Base-by-base conservation (phyloP, 2,329 filamentous ascomycete species). In the Aaosphaeria pasadenensis region DNA sequence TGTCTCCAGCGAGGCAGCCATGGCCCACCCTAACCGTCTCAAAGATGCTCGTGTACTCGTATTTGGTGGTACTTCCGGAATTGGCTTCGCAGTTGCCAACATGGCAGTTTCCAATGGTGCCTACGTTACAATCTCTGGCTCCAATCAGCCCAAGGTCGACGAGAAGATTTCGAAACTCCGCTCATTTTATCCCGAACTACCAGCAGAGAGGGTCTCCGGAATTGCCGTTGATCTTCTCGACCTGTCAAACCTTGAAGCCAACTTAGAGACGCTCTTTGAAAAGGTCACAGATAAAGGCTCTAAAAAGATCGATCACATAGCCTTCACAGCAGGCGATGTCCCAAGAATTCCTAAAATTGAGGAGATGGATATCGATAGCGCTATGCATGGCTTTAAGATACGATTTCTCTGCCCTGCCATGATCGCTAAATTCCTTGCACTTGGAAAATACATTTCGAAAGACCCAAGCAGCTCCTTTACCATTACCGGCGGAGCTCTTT, bases 21-120 rank as follows among this genome's bases (percentile, higher is more conserved):
- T 24, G 17, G 17, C 17, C 17, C 17, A 40, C 4, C 7, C 39
- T 7, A 40, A 40, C 54, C 80, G 79, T 59, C 75, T 81, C 31
- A 52, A 65, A 7, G 65, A 62, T 53, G 62, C 68, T 30, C 74
- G 71, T 51, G 66, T 85, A 56, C 77, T 88, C 38, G 69, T 88
- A 59, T 74, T 87, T 42, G 85, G 85, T 40, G 85, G 83, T 38
- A 80, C 81, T 2, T 77, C 79, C 11, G 85, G 85, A 44, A 83
- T 88, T 38, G 85, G 84, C 31, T 82, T 77, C 53, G 76, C 71
- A 46, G 80, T 84, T 7, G 83, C 84, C 44, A 78, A 85, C 71
- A 79, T 77, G 2, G 70, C 74, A 11, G 62, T 86, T 39, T 78
- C 80, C 45, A 70, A 77, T 48, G 81, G 81, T 32, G 79, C 78